Base-by-base conservation (phyloP, 202 grass and related monocot genomes). In the Setaria italica region DNA sequence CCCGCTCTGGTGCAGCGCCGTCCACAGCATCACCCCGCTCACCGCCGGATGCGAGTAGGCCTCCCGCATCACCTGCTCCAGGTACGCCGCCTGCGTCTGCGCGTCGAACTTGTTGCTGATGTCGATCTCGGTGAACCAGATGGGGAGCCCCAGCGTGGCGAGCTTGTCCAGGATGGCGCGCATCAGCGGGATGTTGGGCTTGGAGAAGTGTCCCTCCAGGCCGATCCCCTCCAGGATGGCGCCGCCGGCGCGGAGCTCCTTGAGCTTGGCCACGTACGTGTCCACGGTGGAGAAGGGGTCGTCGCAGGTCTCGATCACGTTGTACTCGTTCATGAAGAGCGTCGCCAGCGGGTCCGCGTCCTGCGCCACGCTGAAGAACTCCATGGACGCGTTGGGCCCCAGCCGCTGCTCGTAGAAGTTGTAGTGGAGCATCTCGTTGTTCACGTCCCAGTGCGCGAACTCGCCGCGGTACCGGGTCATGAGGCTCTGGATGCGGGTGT, bases 361-460 rank as follows among this genome's bases (percentile, higher is more conserved):
- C 86, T 94, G 89, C 60, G 94, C 97, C 0, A 95, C 92, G 89
- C 80, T 82, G 79, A 99, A 99, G 89, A 99, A 97, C 6, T 85
- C 93, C 20, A 73, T 60, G n/a, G 97, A 90, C 59, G 94, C 94
- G 88, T 99, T 92, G 67, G 84, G 62, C 0, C 97, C 94, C 4
- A 99, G 97, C 0, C 90, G 84, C 88, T 91, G 91, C 92, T 99
- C 97, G 68, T 99, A 99, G 92, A 99, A 99, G 86, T 63, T 89
- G 86, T 91, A 94, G 89, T 99, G 97, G 3, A 99, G 94, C 97
- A 99, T 99, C 94, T 99, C 94, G 62, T 99, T 99, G 90, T 91
- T 94, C 0, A 99, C 97, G 82, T 99, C 97, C 97, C 97, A 99
- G 81, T 97, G 97, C 77, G 90, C 89, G 84, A 99, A 99, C 89